Evolutionary conservation across 208 protist species (phyloP), one percentile per base, ranked within the genome.

Genomic region (Kentomonas sorsogonicus): DNA sequence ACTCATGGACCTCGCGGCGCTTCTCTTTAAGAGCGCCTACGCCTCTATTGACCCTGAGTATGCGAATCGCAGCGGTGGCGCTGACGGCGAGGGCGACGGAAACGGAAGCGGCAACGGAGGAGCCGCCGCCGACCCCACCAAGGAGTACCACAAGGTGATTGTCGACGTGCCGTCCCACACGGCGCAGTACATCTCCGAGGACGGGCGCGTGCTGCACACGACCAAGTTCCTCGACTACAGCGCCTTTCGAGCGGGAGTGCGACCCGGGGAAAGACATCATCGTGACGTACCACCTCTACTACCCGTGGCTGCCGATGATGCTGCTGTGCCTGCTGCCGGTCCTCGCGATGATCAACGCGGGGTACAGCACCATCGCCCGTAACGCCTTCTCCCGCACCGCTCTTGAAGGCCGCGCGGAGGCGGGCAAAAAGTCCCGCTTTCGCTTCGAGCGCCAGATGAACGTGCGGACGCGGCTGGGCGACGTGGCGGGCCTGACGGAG

Each of bases 401-500:
- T n/a, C n/a, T n/a, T n/a, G n/a, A n/a, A n/a, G n/a, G n/a, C n/a
- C 55, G 66, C 25, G 83, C 77, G 20, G 63, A 55, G 13, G 66
- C 63, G 36, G 58, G 44, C 36, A 79, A 86, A 66, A 83, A 81
- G 61, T 66, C 60, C 56, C 71, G 73, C 6, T 92, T 85, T 69
- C 67, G 55, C 43, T 94, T 91, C 60, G 81, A 86, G 60, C 74
- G 74, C 18, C 77, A 90, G 48, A 66, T 77, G 54, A 60, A 66
- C 23, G 74, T 91, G 22, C 64, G 53, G 22, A 94, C 87, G 53
- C 69, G 79, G 18, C 63, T 94, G 15, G 74, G 59, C 20, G 81
- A 94, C 67, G 84, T 94, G 27, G 87, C 87, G 27, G 87, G 87
- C 3, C 63, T 94, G 45, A 86, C 80, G 11, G 83, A 94, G 71